Evolutionary conservation across 2,329 filamentous ascomycete genomes (phyloP).

Genomic region (Exophiala bonariae): DNA sequence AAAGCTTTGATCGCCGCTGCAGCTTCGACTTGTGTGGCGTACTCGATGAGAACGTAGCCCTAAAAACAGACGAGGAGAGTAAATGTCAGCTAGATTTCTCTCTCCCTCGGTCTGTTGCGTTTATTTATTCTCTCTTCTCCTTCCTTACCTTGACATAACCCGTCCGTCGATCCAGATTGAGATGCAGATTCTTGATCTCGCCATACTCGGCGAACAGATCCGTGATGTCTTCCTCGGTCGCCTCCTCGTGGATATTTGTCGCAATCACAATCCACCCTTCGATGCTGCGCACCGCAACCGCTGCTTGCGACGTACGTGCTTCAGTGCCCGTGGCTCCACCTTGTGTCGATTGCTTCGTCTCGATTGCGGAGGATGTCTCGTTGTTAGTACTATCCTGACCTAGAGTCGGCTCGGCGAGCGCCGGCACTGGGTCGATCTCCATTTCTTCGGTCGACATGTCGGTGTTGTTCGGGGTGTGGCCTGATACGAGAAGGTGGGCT

Average conservation of each 20-base stretch:
- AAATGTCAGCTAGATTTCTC: slow-evolving; percentile 2
- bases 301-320: slow-evolving; percentile 44
- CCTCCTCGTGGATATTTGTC: slow-evolving; percentile 69
- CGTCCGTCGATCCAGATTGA: slow-evolving; percentile 65
- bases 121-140: no score
- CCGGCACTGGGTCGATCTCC: slow-evolving; percentile 34
- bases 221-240: slow-evolving; percentile 65
- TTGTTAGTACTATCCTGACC: no score
- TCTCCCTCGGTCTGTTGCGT: no score
- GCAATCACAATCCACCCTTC: slow-evolving; percentile 70
- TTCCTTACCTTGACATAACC: slow-evolving; percentile 68
- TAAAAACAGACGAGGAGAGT: slow-evolving; percentile 31
- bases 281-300: slow-evolving; percentile 64
- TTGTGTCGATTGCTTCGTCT: slow-evolving; percentile 5
- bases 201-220: slow-evolving; percentile 67
- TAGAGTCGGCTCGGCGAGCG: no score
- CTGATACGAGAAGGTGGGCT: no score
- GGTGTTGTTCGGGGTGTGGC: no score
- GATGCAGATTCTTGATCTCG: slow-evolving; percentile 66
- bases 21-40: slow-evolving; percentile 64
- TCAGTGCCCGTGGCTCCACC: slow-evolving; percentile 33
- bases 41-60: slow-evolving; percentile 69
- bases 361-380: slow-evolving; percentile 12
- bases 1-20: slow-evolving; percentile 62
- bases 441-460: slow-evolving; percentile 48